Base-by-base conservation (phyloP, 768 basidiomycete genomes). In the Cystofilobasidium ferigula region DNA sequence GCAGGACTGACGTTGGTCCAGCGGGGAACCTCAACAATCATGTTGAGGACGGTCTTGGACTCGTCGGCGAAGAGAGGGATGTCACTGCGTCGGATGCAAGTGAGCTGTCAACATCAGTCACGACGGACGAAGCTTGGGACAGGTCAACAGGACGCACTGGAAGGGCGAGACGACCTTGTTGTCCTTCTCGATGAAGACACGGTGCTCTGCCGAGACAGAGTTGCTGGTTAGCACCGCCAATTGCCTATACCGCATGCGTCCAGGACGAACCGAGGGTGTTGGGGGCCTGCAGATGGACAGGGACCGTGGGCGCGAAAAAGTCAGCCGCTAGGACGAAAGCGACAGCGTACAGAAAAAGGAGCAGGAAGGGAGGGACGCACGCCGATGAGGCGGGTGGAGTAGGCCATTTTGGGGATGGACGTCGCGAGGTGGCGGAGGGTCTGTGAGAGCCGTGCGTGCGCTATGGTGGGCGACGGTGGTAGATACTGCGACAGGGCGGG, bases 21-120 rank as follows among this genome's bases (percentile, higher is more conserved):
- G 74, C 95, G 88, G 57, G 95, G 95, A 28, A 77, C 76, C 68
- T 95, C 90, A 78, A 95, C 92, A 77, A 95, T 81, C 90, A 98
- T 97, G 86, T 97, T 98, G 80, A 95, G 82, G 81, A 97, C 86
- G 74, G 89, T 89, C 77, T 87, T 88, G 80, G 81, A 86, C 81
- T 86, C 89, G 79, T 99, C 91, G 62, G 92, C 92, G 77, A 95
- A 97, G 74, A 98, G 91, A 14, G 94, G 91, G 76, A 99, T 88
- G 79, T 99, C 95, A 75, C 98, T 95, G 83, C 86, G 90, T 63
- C 89, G 79, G 76, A 20, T 16, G 51, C 35, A 48, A 12, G 16
- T 38, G 35, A 65, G 88, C 18, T 58, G 26, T 20, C 35, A 30
- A 18, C 57, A 22, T n/a, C 30, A n/a, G 34, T 36, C n/a, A 22